Percentiles rank a stretch among this genome's conserved stretches.
These are phyloP conservation scores for Salix koriyanagi DNA, from an alignment of 345 rosid species.

Conservation along the genomic window DNA sequence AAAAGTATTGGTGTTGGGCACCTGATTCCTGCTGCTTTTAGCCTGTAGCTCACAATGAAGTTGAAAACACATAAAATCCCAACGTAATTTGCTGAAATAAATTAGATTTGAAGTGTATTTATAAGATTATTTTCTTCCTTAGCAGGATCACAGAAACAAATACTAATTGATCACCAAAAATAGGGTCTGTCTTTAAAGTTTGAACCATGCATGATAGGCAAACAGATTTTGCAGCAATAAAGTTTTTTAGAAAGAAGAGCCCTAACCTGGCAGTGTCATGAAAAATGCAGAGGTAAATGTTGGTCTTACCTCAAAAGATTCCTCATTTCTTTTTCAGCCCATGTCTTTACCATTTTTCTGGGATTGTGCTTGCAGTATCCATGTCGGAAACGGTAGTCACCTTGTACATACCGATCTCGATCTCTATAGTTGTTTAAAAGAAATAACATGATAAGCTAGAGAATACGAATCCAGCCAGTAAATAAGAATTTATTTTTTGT, in stretches of 20 bases:
- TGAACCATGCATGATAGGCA: not conserved
- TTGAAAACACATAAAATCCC: not conserved
- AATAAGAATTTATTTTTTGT: not conserved
- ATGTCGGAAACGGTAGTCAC: constrained; percentile 90
- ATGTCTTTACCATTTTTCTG: constrained; percentile 92
- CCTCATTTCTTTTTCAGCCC: constrained; percentile 99
- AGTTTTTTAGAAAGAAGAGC: not conserved
- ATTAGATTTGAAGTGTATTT: not conserved
- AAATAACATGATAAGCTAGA: not conserved
- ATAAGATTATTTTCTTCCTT: not conserved
- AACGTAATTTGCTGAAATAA: not conserved
- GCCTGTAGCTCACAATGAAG: constrained; percentile 44
- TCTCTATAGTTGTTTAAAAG: constrained; percentile 44
- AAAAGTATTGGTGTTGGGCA: constrained; percentile 72
- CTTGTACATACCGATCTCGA: constrained; percentile 93
- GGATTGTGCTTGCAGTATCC: constrained; percentile 96
- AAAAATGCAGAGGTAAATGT: not conserved
- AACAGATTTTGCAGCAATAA: not conserved
- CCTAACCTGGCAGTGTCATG: not conserved
- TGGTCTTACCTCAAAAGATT: constrained; percentile 73
- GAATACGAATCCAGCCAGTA: not conserved
- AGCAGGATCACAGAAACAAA: not conserved
- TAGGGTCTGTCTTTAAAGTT: no score
- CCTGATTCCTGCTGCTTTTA: constrained; percentile 87
- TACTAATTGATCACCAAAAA: not conserved